Base-by-base conservation (phyloP, 805 yeast genomes). In the Wickerhamiella sergipiensis region DNA sequence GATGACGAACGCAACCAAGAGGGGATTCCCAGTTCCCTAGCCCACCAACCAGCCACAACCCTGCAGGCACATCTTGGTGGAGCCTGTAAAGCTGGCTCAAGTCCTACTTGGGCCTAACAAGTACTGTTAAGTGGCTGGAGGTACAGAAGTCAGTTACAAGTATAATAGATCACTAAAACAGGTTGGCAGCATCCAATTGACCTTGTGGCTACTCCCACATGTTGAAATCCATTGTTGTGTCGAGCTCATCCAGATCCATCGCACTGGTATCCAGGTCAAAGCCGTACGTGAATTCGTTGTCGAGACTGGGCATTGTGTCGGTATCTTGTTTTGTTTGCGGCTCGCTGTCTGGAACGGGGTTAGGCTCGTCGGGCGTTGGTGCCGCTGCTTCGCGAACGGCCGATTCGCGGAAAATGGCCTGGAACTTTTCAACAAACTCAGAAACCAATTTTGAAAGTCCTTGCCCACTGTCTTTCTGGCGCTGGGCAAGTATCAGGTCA, bases 241-340 rank as follows among this genome's bases (percentile, higher is more conserved):
- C 63, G 7, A 60, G 56, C 49, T 59, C 63, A 4, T 56, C 63
- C 17, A 60, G 53, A 17, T 59, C 56, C 62, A 59, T 59, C 0
- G 61, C 61, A 43, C 57, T 54, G 21, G 53, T 46, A 23, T 56
- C 55, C 39, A 53, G 51, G 36, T 49, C 52, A 19, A 52, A 42
- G 21, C 50, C 55, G 15, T 50, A 46, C 22, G 26, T 48, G 31
- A 56, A 57, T 45, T 57, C 58, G 36, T 49, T 49, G 12, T 53
- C 57, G 39, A 52, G 49, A 23, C 50, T 56, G 10, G 22, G 19
- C 47, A 45, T 45, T 2, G 47, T 6, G 19, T 40, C 43, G 10
- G 43, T 10, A 3, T 40, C 43, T 12, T 7, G 43, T 12, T 21
- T 21, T 4, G 15, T 8, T 19, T 40, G 43, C 15, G 43, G 24